Conservation (phyloP, 192 early-diverging fungal species). For the Radiomyces spectabilis region DNA sequence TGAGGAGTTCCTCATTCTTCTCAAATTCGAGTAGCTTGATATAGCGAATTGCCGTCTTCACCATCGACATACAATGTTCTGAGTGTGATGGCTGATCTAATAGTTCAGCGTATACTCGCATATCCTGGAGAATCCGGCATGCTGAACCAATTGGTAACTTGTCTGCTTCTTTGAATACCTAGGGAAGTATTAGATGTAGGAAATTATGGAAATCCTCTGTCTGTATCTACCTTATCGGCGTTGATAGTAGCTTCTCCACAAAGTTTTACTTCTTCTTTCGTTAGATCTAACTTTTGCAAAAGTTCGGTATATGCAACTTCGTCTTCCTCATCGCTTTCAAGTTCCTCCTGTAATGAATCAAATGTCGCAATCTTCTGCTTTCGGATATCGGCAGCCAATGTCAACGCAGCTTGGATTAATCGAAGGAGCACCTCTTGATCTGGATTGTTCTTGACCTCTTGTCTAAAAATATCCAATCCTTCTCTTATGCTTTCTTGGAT, state of each 20-base stretch:
- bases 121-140: neutral
- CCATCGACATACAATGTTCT: neutral
- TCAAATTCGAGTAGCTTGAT: neutral
- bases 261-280: constrained; percentile 14
- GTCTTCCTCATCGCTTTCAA: constrained; percentile 13
- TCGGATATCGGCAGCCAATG: constrained; percentile 4
- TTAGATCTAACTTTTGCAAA: constrained; percentile 3
- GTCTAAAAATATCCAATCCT: constrained; percentile 13
- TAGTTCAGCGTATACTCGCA: constrained; percentile 12
- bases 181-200: neutral
- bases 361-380: constrained; percentile 1
- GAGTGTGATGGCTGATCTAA: constrained; percentile 9
- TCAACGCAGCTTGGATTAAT: constrained; percentile 1
- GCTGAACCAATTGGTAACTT: neutral
- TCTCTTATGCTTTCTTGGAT: constrained; percentile 28
- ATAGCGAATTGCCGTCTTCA: neutral
- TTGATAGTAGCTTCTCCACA: constrained; percentile 6
- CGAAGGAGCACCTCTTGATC: neutral
- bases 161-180: neutral
- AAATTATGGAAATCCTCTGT: neutral
- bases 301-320: constrained; percentile 9
- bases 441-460: neutral
- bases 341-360: constrained; percentile 1
- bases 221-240: constrained; percentile 3
- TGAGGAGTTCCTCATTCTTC: constrained; percentile 2